Percentiles rank a stretch among this genome's conserved stretches.
phyloP scores from a whole-genome alignment of 2,329 filamentous ascomycete species.

The Nothopassalora personata region DNA sequence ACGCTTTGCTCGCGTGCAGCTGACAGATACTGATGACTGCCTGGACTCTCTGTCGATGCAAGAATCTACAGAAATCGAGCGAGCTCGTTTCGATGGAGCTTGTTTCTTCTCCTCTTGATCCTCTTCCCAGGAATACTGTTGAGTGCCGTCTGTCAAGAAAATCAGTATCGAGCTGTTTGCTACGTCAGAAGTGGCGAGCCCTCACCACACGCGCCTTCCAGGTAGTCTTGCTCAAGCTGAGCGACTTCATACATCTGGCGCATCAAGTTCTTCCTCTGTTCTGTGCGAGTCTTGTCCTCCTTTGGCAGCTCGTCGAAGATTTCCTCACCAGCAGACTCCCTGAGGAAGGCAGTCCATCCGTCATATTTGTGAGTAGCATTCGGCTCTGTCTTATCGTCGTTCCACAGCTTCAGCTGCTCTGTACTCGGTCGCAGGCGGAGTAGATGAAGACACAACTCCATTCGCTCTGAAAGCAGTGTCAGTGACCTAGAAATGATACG shows the following conservation, averaged over 20 bases:
- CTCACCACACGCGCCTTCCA: conserved; percentile 15
- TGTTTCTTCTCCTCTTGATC: conserved; percentile 14
- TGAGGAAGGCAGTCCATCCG: conserved; percentile 31
- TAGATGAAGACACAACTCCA: conserved; percentile 28
- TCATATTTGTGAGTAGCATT: conserved; percentile 20
- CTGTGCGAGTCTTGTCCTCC: conserved; percentile 11
- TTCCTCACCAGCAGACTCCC: conserved; percentile 22
- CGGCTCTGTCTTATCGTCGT: conserved; percentile 18
- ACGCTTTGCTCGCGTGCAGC: conserved; percentile 11
- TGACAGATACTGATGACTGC: conserved; percentile 11
- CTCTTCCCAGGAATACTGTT: conserved; percentile 10
- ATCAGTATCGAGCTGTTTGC: conserved; percentile 1
- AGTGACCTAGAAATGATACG: background rate
- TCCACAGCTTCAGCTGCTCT: conserved; percentile 26
- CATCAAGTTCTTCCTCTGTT: conserved; percentile 14
- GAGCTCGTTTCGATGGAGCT: conserved; percentile 8
- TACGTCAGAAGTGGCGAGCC: background rate
- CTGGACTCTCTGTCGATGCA: conserved; percentile 5
- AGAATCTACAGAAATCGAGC: conserved; percentile 6
- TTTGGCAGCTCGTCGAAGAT: conserved; percentile 26
- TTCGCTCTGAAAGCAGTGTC: conserved; percentile 25
- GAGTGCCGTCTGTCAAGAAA: conserved; percentile 12
- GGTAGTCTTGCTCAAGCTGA: conserved; percentile 13
- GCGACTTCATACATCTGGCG: conserved; percentile 20
- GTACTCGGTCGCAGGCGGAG: conserved; percentile 28